Evolutionary conservation across 768 basidiomycete genomes (phyloP), one percentile per base, ranked within the genome.

Genomic region (Hirschioporus abietinus): DNA sequence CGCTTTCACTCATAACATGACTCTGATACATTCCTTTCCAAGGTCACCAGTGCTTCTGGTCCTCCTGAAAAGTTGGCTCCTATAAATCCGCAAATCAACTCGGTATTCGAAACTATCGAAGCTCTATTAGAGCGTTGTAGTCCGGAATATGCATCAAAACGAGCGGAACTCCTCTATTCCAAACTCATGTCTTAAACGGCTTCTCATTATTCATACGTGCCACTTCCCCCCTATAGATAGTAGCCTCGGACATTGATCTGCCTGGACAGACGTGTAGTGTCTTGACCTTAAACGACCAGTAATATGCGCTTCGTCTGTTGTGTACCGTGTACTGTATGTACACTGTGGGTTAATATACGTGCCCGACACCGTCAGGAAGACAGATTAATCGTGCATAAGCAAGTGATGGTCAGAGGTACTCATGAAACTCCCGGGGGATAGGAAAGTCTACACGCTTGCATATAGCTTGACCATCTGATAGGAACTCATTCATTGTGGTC

Each of bases 81-180:
- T 20, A 52, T 52, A 52, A 52, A 52, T 20, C 42, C 42, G 12
- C 42, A 52, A 1, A 1, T 52, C 60, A 34, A 24, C 23, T 15
- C 23, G 15, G 60, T 61, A 3, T 61, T 61, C 23, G 60, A 61
- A 15, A 24, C 60, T 25, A 34, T 61, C 3, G 60, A 61, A 25
- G 15, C 12, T 25, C 30, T 61, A 23, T 61, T 61, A 23, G 25
- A 61, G 30, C 15, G 30, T 2, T 25, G 24, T 34, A 61, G 60
- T 34, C 60, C 60, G 17, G 60, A 23, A 25, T 61, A 61, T 61
- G 15, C 60, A 25, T 25, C 60, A 61, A 61, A 61, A 34, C 60
- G 24, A 61, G 60, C 60, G 15, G 60, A 61, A 52, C 20, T 52
- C 12, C 42, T 52, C 12, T 52, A 52, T 52, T 52, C 42, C 42